Base-by-base conservation (phyloP, 352 stramenopile genomes). In the Pythium dissimile region DNA sequence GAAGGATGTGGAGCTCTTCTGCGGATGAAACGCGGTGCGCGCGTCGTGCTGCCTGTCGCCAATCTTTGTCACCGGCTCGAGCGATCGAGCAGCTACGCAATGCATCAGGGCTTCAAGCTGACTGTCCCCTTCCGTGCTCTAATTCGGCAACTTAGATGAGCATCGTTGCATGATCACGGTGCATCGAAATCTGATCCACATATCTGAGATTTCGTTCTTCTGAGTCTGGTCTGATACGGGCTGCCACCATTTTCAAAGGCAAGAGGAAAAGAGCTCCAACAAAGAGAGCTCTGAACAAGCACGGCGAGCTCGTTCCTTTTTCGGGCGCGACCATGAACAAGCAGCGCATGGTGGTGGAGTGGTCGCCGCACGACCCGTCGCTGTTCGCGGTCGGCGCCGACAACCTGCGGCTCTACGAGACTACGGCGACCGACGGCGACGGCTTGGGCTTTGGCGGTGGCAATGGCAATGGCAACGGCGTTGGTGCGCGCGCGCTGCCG, bases 391-490 rank as follows among this genome's bases (percentile, higher is more conserved):
- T 92, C 21, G 85, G 85, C 37, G 67, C 81, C 7, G 85, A 95
- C 65, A 91, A 85, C 54, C 59, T 95, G 59, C 84, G 81, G 28
- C 62, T 95, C n/a, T 95, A 89, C 41, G 83, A 95, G 68, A 82
- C 73, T 26, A 61, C 51, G 13, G 32, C 62, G 21, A 59, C 55
- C 18, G 62, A 64, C 24, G 49, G 54, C 10, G 59, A 61, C 27
- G 30, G 20, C 27, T 32, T 79, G 64, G 15, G 77, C 47, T 8
- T 12, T 23, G 1, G 32, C 46, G 12, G 18, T 53, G 4, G 50
- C 59, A 2, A 55, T 45, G 28, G 18, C 47, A 24, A 12, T 4
- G 26, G 24, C 11, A 37, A 62, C n/a, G 27, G 27, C 3, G 42
- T 6, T 5, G 35, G 6, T 56, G 30, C 15, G 12, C 44, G 16